These are phyloP conservation scores for Aspergillus ostianus DNA, from an alignment of 495 filamentous ascomycete species.

Conservation along the genomic window DNA sequence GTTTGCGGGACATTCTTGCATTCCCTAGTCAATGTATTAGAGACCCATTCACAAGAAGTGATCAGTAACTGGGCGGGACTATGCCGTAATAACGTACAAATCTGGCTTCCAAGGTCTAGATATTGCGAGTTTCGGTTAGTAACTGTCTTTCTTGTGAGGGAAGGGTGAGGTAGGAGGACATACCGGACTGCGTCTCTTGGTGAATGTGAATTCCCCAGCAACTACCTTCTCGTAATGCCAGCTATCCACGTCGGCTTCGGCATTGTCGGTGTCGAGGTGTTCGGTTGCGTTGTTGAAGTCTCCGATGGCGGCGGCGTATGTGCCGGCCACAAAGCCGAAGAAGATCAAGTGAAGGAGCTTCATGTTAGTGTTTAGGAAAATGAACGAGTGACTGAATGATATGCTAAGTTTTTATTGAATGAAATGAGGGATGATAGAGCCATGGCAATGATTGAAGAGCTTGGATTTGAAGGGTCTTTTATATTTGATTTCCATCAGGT, in stretches of 20 bases:
- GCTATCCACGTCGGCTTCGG: too few species aligned
- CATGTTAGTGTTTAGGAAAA: not conserved
- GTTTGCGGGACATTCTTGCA: not conserved
- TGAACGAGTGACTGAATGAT: not conserved
- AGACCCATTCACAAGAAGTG: too few species aligned
- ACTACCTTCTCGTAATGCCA: not conserved
- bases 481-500: not conserved
- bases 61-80: too few species aligned
- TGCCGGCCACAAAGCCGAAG: not conserved
- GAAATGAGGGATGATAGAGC: too few species aligned
- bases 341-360: not conserved
- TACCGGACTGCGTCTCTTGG: not conserved
- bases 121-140: not conserved
- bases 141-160: not conserved
- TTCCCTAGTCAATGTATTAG: too few species aligned
- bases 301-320: not conserved
- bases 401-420: too few species aligned
- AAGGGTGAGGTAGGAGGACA: not conserved
- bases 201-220: not conserved
- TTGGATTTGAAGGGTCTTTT: not conserved
- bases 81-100: not conserved
- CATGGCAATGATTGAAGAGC: too few species aligned
- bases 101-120: not conserved
- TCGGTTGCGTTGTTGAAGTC: not conserved
- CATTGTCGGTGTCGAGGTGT: not conserved